These are phyloP conservation scores for Eustoma russellianum DNA, from an alignment of 257 asterid genomes.

Conservation along the genomic window DNA sequence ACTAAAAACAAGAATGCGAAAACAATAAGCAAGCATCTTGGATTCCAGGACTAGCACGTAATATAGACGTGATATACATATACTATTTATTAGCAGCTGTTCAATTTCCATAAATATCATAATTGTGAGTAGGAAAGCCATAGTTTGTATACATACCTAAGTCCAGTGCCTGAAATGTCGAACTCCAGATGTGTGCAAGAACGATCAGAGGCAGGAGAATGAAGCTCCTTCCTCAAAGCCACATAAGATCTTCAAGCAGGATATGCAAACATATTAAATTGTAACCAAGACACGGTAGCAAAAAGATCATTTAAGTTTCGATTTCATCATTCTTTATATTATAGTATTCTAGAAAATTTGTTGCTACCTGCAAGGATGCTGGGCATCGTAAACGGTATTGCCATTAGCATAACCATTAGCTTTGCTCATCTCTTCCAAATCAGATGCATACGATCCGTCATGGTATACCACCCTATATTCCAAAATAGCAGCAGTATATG, in stretches of 20 bases:
- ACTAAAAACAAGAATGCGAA: conserved; percentile 23
- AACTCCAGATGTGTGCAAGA: conserved; percentile 97
- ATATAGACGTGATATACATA: neutral
- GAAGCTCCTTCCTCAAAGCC: conserved; percentile 88
- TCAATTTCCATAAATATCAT: neutral
- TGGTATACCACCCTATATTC: conserved; percentile 82
- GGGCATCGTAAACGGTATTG: conserved; percentile 62
- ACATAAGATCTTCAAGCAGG: conserved; percentile 52
- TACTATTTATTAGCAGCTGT: neutral
- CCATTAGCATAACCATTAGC: conserved; percentile 55
- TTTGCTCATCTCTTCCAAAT: conserved; percentile 30
- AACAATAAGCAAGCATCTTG: neutral
- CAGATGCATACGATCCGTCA: conserved; percentile 32
- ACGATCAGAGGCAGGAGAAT: conserved; percentile 84
- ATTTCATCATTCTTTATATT: neutral
- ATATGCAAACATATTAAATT: conserved; percentile 12
- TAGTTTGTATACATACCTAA: conserved; percentile 49
- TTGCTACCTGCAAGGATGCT: conserved; percentile 84
- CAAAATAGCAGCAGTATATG: conserved; percentile 86
- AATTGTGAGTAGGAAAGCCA: neutral
- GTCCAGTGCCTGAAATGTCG: conserved; percentile 87
- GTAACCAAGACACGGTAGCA: neutral
- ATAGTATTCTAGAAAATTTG: conserved; percentile 1
- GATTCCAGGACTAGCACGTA: neutral
- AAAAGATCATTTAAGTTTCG: neutral